Evolutionary conservation across 768 basidiomycete species (phyloP).

Genomic region (Floccularia luteovirens): DNA sequence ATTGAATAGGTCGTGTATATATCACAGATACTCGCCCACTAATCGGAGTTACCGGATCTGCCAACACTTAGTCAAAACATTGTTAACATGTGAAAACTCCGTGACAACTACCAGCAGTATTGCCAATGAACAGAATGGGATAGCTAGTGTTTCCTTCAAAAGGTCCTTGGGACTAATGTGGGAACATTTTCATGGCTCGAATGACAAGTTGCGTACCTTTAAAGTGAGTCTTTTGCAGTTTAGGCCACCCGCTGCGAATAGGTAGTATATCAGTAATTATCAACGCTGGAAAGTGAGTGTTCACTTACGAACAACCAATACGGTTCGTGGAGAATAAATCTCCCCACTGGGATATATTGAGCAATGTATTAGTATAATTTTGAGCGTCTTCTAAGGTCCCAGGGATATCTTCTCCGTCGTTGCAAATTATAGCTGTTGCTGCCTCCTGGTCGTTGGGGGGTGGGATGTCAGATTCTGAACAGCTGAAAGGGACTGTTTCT

Average conservation of each 20-base stretch:
- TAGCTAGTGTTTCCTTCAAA: not conserved
- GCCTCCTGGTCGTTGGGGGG: slow-evolving; percentile 6
- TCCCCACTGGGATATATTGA: slow-evolving; percentile 18
- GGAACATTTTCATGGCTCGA: not conserved
- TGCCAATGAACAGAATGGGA: slow-evolving; percentile 7
- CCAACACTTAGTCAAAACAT: not conserved
- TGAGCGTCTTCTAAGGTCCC: slow-evolving; percentile 16
- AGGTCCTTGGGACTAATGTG: not conserved
- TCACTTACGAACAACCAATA: slow-evolving; percentile 22
- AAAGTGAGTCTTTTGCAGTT: slow-evolving; percentile 13
- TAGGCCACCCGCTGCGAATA: slow-evolving; percentile 15
- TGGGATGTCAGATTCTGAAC: slow-evolving; percentile 18
- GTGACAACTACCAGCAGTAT: slow-evolving; percentile 14
- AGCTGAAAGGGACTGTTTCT: slow-evolving; percentile 10
- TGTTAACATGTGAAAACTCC: not conserved
- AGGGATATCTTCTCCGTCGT: slow-evolving; percentile 25
- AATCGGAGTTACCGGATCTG: slow-evolving; percentile 18
- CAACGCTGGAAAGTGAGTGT: not conserved
- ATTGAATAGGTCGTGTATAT: not conserved
- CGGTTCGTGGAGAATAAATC: slow-evolving; percentile 21
- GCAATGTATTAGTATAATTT: slow-evolving; percentile 16
- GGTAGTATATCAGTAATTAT: not conserved
- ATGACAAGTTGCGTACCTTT: slow-evolving; percentile 8
- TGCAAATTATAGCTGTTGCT: slow-evolving; percentile 20
- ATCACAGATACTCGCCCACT: slow-evolving; percentile 11